Evolutionary conservation across 2,329 filamentous ascomycete species (phyloP).

Genomic region (Onygenales sp.): DNA sequence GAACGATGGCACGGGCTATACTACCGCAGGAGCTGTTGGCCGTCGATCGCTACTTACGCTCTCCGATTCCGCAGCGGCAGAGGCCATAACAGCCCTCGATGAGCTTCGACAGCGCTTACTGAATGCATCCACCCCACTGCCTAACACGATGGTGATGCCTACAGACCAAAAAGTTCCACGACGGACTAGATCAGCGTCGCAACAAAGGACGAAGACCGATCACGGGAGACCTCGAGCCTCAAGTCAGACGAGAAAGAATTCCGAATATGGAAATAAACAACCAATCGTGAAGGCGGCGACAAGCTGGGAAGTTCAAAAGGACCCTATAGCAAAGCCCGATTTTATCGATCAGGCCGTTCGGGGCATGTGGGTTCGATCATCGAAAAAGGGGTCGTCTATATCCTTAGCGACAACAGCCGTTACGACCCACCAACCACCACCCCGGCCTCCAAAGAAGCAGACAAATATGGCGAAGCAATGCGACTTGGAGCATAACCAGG

Average conservation of each 20-base stretch:
- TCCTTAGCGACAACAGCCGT: slow-evolving; percentile 2
- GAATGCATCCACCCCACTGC: background rate
- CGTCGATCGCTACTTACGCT: slow-evolving; percentile 2
- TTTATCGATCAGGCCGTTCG: background rate
- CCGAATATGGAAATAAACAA: background rate
- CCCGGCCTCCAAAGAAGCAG: background rate
- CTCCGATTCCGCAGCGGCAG: slow-evolving; percentile 1
- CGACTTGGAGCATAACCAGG: slow-evolving; percentile 2
- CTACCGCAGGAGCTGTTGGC: background rate
- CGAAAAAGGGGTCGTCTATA: slow-evolving; percentile 3
- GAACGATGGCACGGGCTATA: background rate
- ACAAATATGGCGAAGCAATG: background rate
- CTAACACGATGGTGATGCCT: background rate
- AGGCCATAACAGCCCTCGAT: slow-evolving; percentile 1
- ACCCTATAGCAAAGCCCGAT: background rate
- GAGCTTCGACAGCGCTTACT: slow-evolving; percentile 3
- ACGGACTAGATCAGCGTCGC: background rate
- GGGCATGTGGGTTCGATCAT: slow-evolving; percentile 1
- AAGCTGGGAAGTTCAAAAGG: background rate
- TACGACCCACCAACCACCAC: background rate
- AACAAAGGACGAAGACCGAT: background rate
- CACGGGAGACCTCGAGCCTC: too few species aligned
- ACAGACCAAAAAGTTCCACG: background rate
- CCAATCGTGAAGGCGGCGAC: background rate
- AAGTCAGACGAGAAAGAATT: background rate